phyloP scores from a whole-genome alignment of 2,329 filamentous ascomycete species.

The Paecilomyces sp. region DNA sequence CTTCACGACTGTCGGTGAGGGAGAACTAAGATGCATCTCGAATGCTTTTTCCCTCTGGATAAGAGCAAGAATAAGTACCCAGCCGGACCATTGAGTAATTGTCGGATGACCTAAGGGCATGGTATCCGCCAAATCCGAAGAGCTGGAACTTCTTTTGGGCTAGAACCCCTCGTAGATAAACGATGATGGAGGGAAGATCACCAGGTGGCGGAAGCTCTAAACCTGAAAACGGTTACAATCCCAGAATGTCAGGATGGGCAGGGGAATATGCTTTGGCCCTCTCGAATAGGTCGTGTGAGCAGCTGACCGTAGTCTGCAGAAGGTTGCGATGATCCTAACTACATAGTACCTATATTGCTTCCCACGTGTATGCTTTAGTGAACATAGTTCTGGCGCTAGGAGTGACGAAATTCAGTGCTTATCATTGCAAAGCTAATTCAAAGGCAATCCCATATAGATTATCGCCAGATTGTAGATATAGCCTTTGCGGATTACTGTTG shows the following conservation, averaged over 20 bases:
- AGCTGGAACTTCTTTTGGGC: neutral
- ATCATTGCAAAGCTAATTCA: constrained; percentile 5
- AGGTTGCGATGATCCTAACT: neutral
- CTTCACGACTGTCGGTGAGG: constrained; percentile 4
- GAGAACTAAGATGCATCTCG: constrained; percentile 1
- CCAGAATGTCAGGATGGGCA: neutral
- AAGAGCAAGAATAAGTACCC: neutral
- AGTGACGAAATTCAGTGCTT: neutral
- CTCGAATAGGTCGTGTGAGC: neutral
- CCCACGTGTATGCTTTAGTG: neutral
- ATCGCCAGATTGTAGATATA: neutral
- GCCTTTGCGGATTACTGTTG: neutral
- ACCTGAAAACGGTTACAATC: neutral
- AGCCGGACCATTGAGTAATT: neutral
- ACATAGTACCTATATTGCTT: neutral
- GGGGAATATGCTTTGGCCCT: neutral
- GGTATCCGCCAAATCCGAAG: neutral
- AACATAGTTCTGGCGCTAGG: neutral
- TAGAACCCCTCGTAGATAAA: neutral
- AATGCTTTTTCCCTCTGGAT: neutral
- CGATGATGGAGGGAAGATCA: neutral
- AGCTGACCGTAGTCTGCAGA: neutral
- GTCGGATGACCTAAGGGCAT: neutral
- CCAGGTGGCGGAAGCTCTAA: neutral
- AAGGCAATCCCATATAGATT: neutral